Conservation (phyloP, 2,329 filamentous ascomycete species). For the Ophiostoma perfectum region DNA sequence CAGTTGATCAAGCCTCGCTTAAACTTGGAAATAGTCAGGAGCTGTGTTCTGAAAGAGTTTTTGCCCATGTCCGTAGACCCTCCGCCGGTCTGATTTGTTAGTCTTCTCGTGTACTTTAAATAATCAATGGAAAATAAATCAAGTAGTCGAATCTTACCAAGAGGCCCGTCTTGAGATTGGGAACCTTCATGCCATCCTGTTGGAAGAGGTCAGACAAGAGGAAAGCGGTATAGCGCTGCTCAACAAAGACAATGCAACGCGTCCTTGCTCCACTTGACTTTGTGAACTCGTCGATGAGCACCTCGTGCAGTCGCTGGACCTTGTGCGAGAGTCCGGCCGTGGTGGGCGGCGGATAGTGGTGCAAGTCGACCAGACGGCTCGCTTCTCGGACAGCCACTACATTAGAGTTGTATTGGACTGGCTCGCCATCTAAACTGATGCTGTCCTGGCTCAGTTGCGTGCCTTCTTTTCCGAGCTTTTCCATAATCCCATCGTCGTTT, state of each 20-base stretch:
- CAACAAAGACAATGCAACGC: conserved; percentile 79
- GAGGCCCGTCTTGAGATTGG: conserved; percentile 54
- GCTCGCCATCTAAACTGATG: not conserved
- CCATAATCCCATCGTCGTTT: conserved; percentile 27
- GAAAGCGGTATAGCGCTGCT: conserved; percentile 69
- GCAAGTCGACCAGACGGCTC: conserved; percentile 48
- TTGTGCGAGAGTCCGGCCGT: conserved; percentile 62
- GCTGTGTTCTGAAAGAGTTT: conserved; percentile 53
- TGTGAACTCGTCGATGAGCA: conserved; percentile 59
- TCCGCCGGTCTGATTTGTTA: conserved; percentile 17
- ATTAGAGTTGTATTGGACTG: conserved; percentile 18
- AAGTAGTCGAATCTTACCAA: not conserved
- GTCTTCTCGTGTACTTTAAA: too few relatives aligned
- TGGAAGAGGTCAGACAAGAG: conserved; percentile 65
- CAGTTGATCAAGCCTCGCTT: conserved; percentile 56
- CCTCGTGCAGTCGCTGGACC: conserved; percentile 53
- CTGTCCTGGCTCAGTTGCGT: not conserved
- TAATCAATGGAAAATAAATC: too few relatives aligned
- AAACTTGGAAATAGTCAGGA: conserved; percentile 64
- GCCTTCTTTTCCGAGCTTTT: not conserved
- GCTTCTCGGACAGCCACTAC: conserved; percentile 55
- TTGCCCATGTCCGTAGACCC: conserved; percentile 23
- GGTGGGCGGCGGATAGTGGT: conserved; percentile 41
- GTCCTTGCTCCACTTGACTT: conserved; percentile 48
- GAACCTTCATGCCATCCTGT: conserved; percentile 49